Percentiles rank a stretch among this genome's conserved stretches.
phyloP scores from a whole-genome alignment of 352 stramenopile species.

The Achlya hypogyna region DNA sequence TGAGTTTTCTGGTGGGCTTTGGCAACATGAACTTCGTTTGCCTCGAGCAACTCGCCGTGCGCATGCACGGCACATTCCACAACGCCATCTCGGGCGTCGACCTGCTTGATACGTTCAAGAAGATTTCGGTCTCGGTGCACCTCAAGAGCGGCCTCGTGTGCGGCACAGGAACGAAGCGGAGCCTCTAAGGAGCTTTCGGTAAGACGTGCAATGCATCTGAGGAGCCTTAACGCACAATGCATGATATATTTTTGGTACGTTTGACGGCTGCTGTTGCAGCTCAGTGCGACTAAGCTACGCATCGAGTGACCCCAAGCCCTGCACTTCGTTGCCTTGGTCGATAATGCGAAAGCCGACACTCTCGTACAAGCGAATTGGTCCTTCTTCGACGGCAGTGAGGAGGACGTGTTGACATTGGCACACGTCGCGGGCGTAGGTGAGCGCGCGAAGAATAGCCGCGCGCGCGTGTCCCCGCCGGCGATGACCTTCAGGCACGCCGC shows the following conservation, averaged over 20 bases:
- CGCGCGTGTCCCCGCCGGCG: neutral
- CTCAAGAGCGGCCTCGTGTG: constrained; percentile 37
- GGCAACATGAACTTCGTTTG: constrained; percentile 51
- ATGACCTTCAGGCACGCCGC: neutral
- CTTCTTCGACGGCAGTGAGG: neutral
- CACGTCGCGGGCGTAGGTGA: neutral
- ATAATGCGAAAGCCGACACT: neutral
- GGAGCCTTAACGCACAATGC: too few relatives aligned
- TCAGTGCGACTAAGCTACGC: too few relatives aligned
- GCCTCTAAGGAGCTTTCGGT: too few relatives aligned
- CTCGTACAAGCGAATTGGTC: neutral
- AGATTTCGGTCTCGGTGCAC: constrained; percentile 62
- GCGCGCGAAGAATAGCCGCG: neutral
- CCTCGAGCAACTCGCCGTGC: constrained; percentile 42
- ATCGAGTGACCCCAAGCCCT: neutral
- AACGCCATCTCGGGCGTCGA: constrained; percentile 53
- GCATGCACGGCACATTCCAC: constrained; percentile 51
- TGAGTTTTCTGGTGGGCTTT: constrained; percentile 64
- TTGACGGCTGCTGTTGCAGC: too few relatives aligned
- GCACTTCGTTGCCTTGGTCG: neutral
- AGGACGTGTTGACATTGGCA: neutral
- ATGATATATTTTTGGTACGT: too few relatives aligned
- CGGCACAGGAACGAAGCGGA: too few relatives aligned
- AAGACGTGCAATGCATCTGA: too few relatives aligned
- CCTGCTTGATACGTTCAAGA: constrained; percentile 62